Percentiles rank a stretch among this genome's conserved stretches.
phyloP scores from a whole-genome alignment of 257 asterid species.

The Orobanche coerulescens region DNA sequence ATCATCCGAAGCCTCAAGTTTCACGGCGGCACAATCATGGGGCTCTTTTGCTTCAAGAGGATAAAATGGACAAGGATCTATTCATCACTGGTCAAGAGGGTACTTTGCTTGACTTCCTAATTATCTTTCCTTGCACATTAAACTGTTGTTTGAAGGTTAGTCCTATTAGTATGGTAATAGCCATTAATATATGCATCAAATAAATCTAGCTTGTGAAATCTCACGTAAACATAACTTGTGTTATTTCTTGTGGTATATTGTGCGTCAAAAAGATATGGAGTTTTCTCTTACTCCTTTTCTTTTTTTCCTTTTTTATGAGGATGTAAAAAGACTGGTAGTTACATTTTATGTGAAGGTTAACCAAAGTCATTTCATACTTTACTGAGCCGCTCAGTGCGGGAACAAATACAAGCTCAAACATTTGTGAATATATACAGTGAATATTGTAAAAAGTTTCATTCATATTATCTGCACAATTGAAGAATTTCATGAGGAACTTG shows the following conservation, averaged over 20 bases:
- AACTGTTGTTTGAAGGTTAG: conserved; percentile 2
- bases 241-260: not conserved
- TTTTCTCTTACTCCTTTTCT: too few species aligned
- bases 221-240: not conserved
- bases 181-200: not conserved
- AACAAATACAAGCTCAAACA: too few species aligned
- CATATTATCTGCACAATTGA: not conserved
- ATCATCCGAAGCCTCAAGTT: conserved; percentile 93
- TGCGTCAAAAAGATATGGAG: not conserved
- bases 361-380: too few species aligned
- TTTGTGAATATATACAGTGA: not conserved
- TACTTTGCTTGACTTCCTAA: conserved; percentile 26
- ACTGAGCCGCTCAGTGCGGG: too few species aligned
- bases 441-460: not conserved
- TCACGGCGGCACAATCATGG: conserved; percentile 75
- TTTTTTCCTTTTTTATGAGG: too few species aligned
- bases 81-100: conserved; percentile 62
- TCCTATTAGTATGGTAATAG: not conserved
- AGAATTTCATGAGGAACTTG: not conserved
- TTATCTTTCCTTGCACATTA: conserved; percentile 2
- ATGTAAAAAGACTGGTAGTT: too few species aligned
- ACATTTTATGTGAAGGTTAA: too few species aligned
- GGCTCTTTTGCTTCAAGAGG: conserved; percentile 64
- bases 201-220: conserved; percentile 1
- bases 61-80: conserved; percentile 47